Evolutionary conservation across 768 basidiomycete genomes (phyloP).

Genomic region (Mycena vitilis): DNA sequence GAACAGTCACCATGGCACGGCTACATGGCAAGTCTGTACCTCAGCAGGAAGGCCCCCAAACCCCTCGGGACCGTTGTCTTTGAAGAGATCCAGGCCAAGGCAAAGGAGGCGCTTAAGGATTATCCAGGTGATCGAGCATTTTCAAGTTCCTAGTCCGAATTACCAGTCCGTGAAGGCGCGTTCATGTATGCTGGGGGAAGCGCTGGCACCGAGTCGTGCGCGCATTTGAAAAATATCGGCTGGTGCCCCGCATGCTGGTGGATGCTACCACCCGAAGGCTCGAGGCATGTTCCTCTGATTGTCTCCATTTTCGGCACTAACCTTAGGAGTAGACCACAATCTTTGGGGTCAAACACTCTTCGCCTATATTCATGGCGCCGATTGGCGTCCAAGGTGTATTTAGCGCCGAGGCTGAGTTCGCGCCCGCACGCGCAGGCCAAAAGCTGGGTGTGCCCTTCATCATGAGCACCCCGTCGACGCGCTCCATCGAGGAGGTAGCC

Average conservation of each 20-base stretch:
- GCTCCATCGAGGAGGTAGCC: conserved; percentile 82
- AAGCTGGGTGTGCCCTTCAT: conserved; percentile 75
- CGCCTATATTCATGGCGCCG: conserved; percentile 76
- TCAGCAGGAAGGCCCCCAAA: conserved; percentile 45
- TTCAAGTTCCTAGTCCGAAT: background rate
- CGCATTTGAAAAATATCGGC: conserved; percentile 73
- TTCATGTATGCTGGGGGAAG: conserved; percentile 83
- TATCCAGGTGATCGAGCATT: conserved; percentile 56
- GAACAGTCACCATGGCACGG: conserved; percentile 2
- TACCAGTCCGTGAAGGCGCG: conserved; percentile 53
- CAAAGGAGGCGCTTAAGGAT: conserved; percentile 70
- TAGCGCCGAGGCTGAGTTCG: conserved; percentile 77
- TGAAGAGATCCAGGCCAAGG: conserved; percentile 72
- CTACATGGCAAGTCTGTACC: conserved; percentile 44
- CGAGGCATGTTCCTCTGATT: conserved; percentile 54
- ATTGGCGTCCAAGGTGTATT: conserved; percentile 83
- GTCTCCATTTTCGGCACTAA: too few relatives aligned
- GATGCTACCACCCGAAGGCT: conserved; percentile 67
- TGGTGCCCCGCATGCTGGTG: conserved; percentile 83
- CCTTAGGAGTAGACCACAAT: conserved; percentile 64
- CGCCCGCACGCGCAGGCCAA: conserved; percentile 72
- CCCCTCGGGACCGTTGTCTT: conserved; percentile 71
- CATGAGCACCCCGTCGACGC: conserved; percentile 77
- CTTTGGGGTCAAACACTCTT: conserved; percentile 70
- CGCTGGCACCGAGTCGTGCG: conserved; percentile 70